These are phyloP conservation scores for Ensete ventricosum DNA, from an alignment of 176 grass and related monocot genomes.

Conservation along the genomic window DNA sequence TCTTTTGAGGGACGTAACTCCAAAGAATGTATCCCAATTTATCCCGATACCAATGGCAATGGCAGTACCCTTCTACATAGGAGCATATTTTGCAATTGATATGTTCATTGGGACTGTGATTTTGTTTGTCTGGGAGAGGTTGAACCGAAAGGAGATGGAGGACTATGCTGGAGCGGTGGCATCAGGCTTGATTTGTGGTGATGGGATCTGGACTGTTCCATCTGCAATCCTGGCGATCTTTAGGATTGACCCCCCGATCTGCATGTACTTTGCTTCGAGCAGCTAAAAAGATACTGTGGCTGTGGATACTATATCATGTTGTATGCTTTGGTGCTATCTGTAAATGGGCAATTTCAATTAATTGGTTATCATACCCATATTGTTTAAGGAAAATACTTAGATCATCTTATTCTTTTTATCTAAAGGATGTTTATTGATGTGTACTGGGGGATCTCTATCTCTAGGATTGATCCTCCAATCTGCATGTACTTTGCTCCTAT, in stretches of 20 bases:
- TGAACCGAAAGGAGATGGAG: constrained; percentile 57
- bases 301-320: no score
- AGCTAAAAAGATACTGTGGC: background rate
- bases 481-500: constrained; percentile 78
- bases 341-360: no score
- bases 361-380: no score
- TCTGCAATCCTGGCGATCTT: constrained; percentile 70
- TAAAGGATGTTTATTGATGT: no score
- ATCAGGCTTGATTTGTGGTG: constrained; percentile 78
- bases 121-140: constrained; percentile 63
- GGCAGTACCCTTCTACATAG: constrained; percentile 88
- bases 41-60: constrained; percentile 79
- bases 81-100: constrained; percentile 76
- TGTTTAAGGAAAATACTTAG: no score
- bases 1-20: constrained; percentile 36
- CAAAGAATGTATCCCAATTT: constrained; percentile 45
- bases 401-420: no score
- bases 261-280: constrained; percentile 68
- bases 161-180: constrained; percentile 58
- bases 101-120: constrained; percentile 77
- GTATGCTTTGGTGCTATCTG: no score
- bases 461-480: constrained; percentile 61
- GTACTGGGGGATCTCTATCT: constrained; percentile 38
- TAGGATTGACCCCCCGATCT: constrained; percentile 63
- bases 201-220: constrained; percentile 78